These are phyloP conservation scores for Lepidium sativum DNA, from an alignment of 345 rosid species.

Conservation along the genomic window DNA sequence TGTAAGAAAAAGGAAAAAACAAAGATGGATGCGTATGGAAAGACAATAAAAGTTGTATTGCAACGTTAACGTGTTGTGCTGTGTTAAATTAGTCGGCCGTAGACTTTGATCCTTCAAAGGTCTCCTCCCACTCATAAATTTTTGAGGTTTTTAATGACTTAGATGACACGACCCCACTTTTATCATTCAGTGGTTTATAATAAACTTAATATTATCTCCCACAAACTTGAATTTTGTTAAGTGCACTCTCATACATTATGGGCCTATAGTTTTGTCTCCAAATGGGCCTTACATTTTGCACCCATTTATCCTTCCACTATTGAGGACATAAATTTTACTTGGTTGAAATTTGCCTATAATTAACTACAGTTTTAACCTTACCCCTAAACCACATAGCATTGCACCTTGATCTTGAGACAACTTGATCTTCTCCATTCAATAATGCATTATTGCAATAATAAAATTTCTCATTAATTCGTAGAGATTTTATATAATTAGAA, in stretches of 20 bases:
- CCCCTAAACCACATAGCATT: neutral
- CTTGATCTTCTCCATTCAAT: neutral
- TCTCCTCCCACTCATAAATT: slow-evolving; percentile 10
- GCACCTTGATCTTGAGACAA: neutral
- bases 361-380: neutral
- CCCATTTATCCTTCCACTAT: too few species aligned
- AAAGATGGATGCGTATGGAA: neutral
- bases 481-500: neutral
- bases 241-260: neutral
- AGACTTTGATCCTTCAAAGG: neutral
- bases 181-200: neutral
- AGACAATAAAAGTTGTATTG: neutral
- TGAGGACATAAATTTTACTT: neutral
- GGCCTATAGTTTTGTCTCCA: neutral
- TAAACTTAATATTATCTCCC: too few species aligned
- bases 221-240: too few species aligned
- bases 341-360: neutral
- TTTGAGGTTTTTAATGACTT: neutral
- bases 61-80: slow-evolving; percentile 13
- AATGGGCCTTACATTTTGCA: neutral
- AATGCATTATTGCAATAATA: neutral
- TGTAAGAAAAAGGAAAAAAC: too few species aligned
- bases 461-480: neutral
- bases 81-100: neutral
- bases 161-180: slow-evolving; percentile 3